Evolutionary conservation across 1,284 basidiomycete species (phyloP).

Genomic region (Moesziomyces antarcticus): DNA sequence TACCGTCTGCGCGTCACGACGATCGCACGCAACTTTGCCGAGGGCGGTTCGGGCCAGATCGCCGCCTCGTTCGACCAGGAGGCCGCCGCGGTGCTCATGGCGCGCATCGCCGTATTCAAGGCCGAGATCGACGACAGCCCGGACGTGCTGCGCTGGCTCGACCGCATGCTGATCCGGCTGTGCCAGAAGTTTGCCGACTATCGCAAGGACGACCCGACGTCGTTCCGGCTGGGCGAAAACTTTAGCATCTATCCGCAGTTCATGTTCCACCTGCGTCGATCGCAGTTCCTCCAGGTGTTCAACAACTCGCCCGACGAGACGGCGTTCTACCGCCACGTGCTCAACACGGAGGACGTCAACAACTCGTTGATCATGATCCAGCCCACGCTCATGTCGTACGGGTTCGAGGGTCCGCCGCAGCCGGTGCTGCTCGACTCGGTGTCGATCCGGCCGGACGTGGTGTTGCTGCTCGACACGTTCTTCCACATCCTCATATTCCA

Average conservation of each 20-base stretch:
- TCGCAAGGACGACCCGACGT: conserved; percentile 94
- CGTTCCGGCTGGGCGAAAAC: conserved; percentile 91
- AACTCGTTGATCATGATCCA: conserved; percentile 99
- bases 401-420: conserved; percentile 87
- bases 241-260: conserved; percentile 99
- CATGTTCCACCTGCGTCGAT: conserved; percentile 98
- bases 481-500: conserved; percentile 99
- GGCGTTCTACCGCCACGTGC: conserved; percentile 96
- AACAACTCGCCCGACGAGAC: conserved; percentile 99
- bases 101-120: conserved; percentile 98
- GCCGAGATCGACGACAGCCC: conserved; percentile 99
- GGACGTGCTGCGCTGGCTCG: conserved; percentile 95
- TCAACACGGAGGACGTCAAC: conserved; percentile 98
- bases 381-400: conserved; percentile 98
- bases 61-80: conserved; percentile 97
- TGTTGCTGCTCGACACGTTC: conserved; percentile 98
- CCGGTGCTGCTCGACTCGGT: conserved; percentile 97
- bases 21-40: conserved; percentile 95
- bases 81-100: conserved; percentile 97
- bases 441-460: conserved; percentile 95
- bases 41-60: conserved; percentile 92
- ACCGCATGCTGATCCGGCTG: conserved; percentile 96
- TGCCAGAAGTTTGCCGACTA: conserved; percentile 99
- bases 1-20: conserved; percentile 95
- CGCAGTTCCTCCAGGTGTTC: conserved; percentile 99